These are phyloP conservation scores for Pulveroboletus sp. DNA, from an alignment of 768 basidiomycete genomes.

Conservation along the genomic window DNA sequence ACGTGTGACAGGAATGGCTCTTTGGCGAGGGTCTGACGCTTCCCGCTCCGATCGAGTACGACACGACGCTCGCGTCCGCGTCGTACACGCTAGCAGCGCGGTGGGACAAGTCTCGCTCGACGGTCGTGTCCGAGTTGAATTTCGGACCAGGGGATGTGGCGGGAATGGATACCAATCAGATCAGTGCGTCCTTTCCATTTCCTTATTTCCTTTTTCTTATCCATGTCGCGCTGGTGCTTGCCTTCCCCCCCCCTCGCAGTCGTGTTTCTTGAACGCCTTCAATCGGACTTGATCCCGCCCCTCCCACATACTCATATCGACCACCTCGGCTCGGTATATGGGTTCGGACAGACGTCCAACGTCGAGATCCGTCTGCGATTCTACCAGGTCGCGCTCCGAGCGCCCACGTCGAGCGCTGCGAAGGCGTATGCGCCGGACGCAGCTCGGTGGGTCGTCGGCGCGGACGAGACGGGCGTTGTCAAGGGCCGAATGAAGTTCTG, in stretches of 20 bases:
- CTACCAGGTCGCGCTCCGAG: slow-evolving; percentile 63
- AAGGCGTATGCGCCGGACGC: slow-evolving; percentile 48
- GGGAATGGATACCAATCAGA: slow-evolving; percentile 70
- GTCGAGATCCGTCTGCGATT: slow-evolving; percentile 76
- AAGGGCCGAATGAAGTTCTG: slow-evolving; percentile 88
- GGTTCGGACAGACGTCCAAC: slow-evolving; percentile 49
- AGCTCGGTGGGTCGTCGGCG: slow-evolving; percentile 62
- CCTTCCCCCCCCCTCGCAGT: slow-evolving; percentile 42
- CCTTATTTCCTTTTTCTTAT: too few relatives aligned
- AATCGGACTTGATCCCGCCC: slow-evolving; percentile 41
- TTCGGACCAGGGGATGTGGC: slow-evolving; percentile 61
- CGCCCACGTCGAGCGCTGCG: slow-evolving; percentile 45
- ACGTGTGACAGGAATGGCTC: slow-evolving; percentile 60
- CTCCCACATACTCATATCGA: slow-evolving; percentile 57
- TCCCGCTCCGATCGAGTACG: slow-evolving; percentile 72
- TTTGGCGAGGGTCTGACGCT: slow-evolving; percentile 73
- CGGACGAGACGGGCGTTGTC: slow-evolving; percentile 50
- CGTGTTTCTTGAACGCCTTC: slow-evolving; percentile 79
- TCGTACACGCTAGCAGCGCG: slow-evolving; percentile 67
- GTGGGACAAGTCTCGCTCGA: slow-evolving; percentile 65
- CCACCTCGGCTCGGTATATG: slow-evolving; percentile 53
- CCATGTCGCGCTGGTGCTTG: neutral
- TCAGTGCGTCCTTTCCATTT: slow-evolving; percentile 39
- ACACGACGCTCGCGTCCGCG: slow-evolving; percentile 60
- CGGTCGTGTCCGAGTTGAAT: slow-evolving; percentile 40